Evolutionary conservation across 176 grass and related monocot species (phyloP).

Genomic region (Avena atlantica): DNA sequence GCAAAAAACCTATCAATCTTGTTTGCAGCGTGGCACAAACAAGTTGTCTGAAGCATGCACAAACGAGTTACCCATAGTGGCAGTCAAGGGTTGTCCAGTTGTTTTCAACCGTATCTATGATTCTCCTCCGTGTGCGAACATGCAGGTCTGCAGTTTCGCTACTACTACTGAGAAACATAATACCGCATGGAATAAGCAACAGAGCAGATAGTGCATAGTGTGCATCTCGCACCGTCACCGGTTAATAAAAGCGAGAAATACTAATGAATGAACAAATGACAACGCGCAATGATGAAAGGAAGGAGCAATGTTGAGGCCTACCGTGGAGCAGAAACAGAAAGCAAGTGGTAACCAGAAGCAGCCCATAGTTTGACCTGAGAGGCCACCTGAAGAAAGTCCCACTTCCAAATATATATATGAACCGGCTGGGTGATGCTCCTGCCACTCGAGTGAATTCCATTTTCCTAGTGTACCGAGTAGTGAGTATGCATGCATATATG

Average conservation of each 20-base stretch:
- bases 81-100: background rate
- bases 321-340: background rate
- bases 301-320: background rate
- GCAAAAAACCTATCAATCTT: background rate
- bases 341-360: slow-evolving; percentile 10
- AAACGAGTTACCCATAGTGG: background rate
- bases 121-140: background rate
- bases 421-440: background rate
- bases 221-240: background rate
- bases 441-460: background rate
- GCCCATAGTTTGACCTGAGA: slow-evolving; percentile 31
- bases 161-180: background rate
- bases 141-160: background rate
- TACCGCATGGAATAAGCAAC: background rate
- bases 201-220: background rate
- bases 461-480: background rate
- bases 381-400: slow-evolving; percentile 40
- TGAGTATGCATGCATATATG: background rate
- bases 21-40: background rate
- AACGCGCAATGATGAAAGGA: background rate
- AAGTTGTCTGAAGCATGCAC: too few relatives aligned
- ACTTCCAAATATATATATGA: background rate
- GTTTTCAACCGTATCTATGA: slow-evolving; percentile 23
- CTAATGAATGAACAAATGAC: background rate
- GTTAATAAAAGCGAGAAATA: background rate